Evolutionary conservation across 129 eudicot genomes (phyloP), one percentile per base, ranked within the genome.

Genomic region (Escallonia herrerae): DNA sequence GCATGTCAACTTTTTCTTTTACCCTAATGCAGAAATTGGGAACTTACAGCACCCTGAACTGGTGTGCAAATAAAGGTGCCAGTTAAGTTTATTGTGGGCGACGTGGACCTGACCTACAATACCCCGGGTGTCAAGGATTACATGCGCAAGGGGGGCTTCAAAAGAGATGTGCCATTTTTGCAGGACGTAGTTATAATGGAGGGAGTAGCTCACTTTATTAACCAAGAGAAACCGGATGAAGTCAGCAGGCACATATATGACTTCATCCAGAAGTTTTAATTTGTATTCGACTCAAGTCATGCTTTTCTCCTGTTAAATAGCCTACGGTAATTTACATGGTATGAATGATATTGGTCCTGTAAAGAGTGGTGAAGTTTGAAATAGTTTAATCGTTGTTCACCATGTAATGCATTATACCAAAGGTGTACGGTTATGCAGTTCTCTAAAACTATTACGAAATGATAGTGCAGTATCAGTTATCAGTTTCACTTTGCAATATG

Each of bases 111-210:
- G 58, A 89, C 97, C 45, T 89, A 86, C 57, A 86, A 83, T 51
- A 86, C 84, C 37, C 90, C 85, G 5, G 97, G 97, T 3, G 88
- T 83, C 45, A 85, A 89, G 84, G 90, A 85, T 54, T 89, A 68
- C 44, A 76, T 89, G 47, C 88, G 83, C 74, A 77, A 74, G 42
- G 95, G 97, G n/a, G 87, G 95, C 4, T 82, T 89, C 76, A 74
- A 71, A 42, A 74, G 67, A 62, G 71, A 78, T 52, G 97, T 86
- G 47, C 97, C 95, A 7, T 89, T 80, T 62, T 74, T 89, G 75
- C 96, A 89, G 75, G 96, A 89, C 64, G 7, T 89, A n/a, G 88
- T 89, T 14, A 58, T 89, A n/a, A 83, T 89, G 97, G 84, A 89
- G 68, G 97, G 95, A 15, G 97, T 89, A 39, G 95, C 84, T 63